These are phyloP conservation scores for Fragaria ananassa DNA, from an alignment of 306 rosid genomes.

Conservation along the genomic window DNA sequence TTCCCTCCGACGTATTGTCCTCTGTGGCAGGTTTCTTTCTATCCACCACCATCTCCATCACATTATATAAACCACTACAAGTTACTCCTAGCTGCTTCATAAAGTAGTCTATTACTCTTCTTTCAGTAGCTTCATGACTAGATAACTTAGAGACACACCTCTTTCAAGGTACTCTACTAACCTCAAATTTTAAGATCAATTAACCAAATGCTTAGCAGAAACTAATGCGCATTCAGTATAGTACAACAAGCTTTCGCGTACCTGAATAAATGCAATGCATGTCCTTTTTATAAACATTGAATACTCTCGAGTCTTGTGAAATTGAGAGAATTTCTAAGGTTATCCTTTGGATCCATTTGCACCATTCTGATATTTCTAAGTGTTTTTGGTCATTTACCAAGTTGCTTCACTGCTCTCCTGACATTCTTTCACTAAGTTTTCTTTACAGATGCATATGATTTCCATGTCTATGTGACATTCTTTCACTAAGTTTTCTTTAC, in stretches of 20 bases:
- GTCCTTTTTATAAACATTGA: neutral
- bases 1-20: constrained; percentile 42
- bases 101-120: neutral
- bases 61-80: neutral
- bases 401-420: neutral
- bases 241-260: neutral
- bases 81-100: constrained; percentile 4
- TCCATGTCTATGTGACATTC: neutral
- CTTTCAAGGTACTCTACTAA: neutral
- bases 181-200: neutral
- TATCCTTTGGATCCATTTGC: neutral
- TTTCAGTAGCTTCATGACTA: neutral
- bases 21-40: constrained; percentile 77
- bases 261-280: neutral
- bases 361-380: neutral
- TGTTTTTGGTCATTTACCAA: neutral
- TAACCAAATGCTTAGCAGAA: neutral
- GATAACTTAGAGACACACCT: neutral
- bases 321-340: neutral
- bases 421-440: neutral
- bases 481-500: neutral
- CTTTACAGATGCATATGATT: neutral
- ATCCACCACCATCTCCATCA: constrained; percentile 14
- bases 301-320: neutral
- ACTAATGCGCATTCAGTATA: neutral